Percentiles rank a stretch among this genome's conserved stretches.
Evolutionary conservation across 1,139 yeast species (phyloP).

Genomic region (Arxiozyma bovina): DNA sequence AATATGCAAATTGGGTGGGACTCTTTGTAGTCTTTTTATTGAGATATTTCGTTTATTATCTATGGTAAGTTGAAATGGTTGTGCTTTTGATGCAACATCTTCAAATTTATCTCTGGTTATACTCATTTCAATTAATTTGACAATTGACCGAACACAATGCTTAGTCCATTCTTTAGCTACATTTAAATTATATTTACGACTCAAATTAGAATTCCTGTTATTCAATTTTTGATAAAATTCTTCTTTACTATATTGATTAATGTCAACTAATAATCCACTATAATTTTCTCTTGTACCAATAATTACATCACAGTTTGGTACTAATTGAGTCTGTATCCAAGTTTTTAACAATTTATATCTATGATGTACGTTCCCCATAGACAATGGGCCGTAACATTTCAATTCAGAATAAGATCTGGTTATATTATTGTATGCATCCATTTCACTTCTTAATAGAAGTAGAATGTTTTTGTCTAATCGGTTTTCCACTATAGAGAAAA

Average conservation of each 20-base stretch:
- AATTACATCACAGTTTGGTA: conserved; percentile 24
- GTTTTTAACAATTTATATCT: conserved; percentile 26
- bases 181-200: conserved; percentile 16
- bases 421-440: conserved; percentile 24
- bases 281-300: conserved; percentile 25
- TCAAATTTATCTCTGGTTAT: not conserved
- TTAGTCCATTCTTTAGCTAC: conserved; percentile 26
- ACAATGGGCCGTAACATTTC: conserved; percentile 24
- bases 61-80: conserved; percentile 15
- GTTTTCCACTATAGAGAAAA: conserved; percentile 24
- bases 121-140: conserved; percentile 12
- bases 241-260: conserved; percentile 17
- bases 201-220: conserved; percentile 5
- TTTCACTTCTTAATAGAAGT: conserved; percentile 26
- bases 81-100: conserved; percentile 5
- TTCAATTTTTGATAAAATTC: conserved; percentile 16
- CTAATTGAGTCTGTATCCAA: conserved; percentile 27
- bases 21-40: not conserved
- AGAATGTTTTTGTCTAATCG: conserved; percentile 14
- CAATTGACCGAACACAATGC: conserved; percentile 17
- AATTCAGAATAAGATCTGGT: conserved; percentile 23
- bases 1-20: conserved; percentile 3
- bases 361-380: conserved; percentile 18
- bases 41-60: conserved; percentile 7
- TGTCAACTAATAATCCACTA: conserved; percentile 19